Evolutionary conservation across 73 alveolate genomes (phyloP), one percentile per base, ranked within the genome.

Genomic region (Paramecium bursaria): DNA sequence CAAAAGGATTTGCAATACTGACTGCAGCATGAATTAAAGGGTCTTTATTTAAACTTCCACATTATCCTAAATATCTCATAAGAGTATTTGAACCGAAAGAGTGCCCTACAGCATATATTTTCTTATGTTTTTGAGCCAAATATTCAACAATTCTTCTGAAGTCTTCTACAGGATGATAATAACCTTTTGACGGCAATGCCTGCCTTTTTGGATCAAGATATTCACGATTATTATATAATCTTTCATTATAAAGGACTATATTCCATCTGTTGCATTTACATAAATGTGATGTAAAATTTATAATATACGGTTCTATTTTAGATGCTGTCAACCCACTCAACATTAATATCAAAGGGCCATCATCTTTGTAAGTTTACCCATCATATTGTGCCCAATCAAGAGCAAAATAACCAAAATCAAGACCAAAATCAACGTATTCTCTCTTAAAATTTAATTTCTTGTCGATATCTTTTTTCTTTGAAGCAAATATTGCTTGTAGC

Each of bases 21-120:
- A 77, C 88, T 19, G 74, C 80, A 2, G 76, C 88, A 6, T 60
- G 35, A 17, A 77, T 61, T 13, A 61, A 61, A 22, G 80, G 80
- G 10, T 61, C 21, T 4, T 14, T 53, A 26, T 54, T 47, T 27
- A 52, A 27, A 23, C 75, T 46, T 52, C 80, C 88, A 51, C 75
- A 77, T 29, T 19, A 46, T 33, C 88, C 88, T 31, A 77, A 19
- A 48, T 77, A 77, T 33, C 73, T 77, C 26, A 50, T 21, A n/a
- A 77, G 31, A 17, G 79, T 77, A 77, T 77, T 77, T 6, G 88
- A 49, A 7, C 88, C 88, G 39, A 77, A 77, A 21, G 76, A 48
- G 17, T 77, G 88, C 3, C 88, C 88, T 21, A 77, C 39, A 17
- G 88, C 88, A 77, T 77, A 77, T 26, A 77, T 52, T 61, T 61